Evolutionary conservation across 768 basidiomycete species (phyloP).

Genomic region (Glaciozyma antarctica): DNA sequence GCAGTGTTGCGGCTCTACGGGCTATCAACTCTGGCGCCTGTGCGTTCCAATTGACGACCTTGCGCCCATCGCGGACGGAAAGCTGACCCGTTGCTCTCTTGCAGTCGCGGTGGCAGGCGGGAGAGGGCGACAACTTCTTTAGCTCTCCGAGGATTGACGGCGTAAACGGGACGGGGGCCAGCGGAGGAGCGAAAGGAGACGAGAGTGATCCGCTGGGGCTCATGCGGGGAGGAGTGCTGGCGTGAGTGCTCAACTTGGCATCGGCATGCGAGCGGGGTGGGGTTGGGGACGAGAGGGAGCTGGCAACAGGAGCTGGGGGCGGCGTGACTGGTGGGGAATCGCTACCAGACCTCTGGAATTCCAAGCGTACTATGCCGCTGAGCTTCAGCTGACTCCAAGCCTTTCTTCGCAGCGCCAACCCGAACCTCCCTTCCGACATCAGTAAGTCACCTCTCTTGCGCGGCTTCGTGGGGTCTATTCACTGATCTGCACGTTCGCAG

Average conservation of each 20-base stretch:
- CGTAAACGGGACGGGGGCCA: background rate
- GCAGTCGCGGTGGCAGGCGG: constrained; percentile 13
- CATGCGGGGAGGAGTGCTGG: constrained; percentile 37
- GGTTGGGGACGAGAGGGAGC: too few relatives aligned
- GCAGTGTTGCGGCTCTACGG: constrained; percentile 28
- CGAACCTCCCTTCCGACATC: constrained; percentile 58
- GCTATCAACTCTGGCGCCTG: constrained; percentile 13
- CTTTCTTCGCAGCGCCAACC: constrained; percentile 43
- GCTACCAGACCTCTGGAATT: background rate
- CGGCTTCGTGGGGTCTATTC: constrained; percentile 16
- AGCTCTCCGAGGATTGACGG: constrained; percentile 10
- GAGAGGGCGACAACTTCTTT: constrained; percentile 9
- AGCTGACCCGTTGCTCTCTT: background rate
- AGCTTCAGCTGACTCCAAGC: constrained; percentile 11
- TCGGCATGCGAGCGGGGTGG: too few relatives aligned
- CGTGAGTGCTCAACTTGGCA: constrained; percentile 41
- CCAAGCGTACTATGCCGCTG: too few relatives aligned
- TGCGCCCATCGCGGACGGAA: background rate
- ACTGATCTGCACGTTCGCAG: constrained; percentile 41
- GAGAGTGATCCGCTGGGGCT: constrained; percentile 53
- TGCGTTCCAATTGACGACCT: background rate
- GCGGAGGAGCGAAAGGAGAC: constrained; percentile 19
- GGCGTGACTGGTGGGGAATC: background rate
- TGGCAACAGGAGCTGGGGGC: background rate
- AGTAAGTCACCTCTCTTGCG: constrained; percentile 16